Base-by-base conservation (phyloP, 441 rosid genomes). In the Jatropha podagrica region DNA sequence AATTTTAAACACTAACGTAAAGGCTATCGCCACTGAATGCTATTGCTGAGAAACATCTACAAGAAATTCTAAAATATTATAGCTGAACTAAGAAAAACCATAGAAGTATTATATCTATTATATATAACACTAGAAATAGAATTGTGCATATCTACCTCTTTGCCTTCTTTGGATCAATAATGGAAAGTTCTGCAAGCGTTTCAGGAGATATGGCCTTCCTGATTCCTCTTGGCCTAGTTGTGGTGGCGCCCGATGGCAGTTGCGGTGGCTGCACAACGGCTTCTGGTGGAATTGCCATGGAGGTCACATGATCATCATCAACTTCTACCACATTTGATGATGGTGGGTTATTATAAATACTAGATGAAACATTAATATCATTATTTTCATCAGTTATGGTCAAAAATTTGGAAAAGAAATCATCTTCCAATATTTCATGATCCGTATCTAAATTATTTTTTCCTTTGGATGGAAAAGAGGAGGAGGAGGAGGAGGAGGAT, bases 141-240 rank as follows among this genome's bases (percentile, higher is more conserved):
- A 32, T 32, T 32, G 32, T 32, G 32, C 32, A 58, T 3, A 12
- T 51, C 15, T 20, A 72, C 84, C 80, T 78, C 38, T 20, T 76
- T n/a, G 84, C 84, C 14, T 79, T 76, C 71, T 79, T 82, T 0
- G 84, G 82, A 54, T 82, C 76, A 38, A 4, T 59, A 5, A 69
- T 3, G 26, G 82, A 68, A 20, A 82, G 41, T 12, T 54, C 40
- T 7, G 68, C 82, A 9, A 82, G 74, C 67, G 20, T 46, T 18
- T 70, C 56, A 51, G 59, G 55, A 60, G 76, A 4, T 44, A 76
- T 61, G 12, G 51, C 17, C 73, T 79, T 82, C 62, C 73, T 79
- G 27, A 49, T 7, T 27, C 27, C 56, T 42, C 7, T 0, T 11
- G 73, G 65, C 17, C 4, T 49, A 13, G 54, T 4, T 1, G 0